Percentiles rank a stretch among this genome's conserved stretches.
phyloP scores from a whole-genome alignment of 2,329 filamentous ascomycete genomes.

The Colletotrichum sojae region DNA sequence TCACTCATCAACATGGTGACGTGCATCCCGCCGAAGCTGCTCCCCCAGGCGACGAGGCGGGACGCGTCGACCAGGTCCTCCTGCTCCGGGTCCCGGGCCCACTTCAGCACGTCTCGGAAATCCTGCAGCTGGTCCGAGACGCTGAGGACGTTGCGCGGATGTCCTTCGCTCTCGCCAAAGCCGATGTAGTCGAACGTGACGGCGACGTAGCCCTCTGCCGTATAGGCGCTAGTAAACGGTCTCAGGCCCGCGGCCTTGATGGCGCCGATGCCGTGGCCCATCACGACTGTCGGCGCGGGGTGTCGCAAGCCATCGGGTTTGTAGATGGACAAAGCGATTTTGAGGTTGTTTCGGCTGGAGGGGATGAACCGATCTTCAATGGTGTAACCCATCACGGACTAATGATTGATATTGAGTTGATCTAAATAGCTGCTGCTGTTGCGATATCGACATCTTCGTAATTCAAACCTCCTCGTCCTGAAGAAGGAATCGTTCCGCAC shows the following conservation, averaged over 20 bases:
- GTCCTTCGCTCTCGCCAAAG: slow-evolving; percentile 33
- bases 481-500: neutral
- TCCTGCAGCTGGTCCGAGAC: slow-evolving; percentile 29
- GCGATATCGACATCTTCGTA: no score
- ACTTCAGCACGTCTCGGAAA: slow-evolving; percentile 30
- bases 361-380: slow-evolving; percentile 29
- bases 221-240: slow-evolving; percentile 28
- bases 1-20: slow-evolving; percentile 24
- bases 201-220: slow-evolving; percentile 23
- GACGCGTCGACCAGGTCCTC: slow-evolving; percentile 11
- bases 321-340: slow-evolving; percentile 31
- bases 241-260: slow-evolving; percentile 35
- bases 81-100: slow-evolving; percentile 28
- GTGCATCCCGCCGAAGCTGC: slow-evolving; percentile 38
- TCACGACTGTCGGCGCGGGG: slow-evolving; percentile 16
- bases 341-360: slow-evolving; percentile 23
- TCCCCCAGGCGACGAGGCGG: slow-evolving; percentile 34
- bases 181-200: slow-evolving; percentile 36
- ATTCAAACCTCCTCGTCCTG: neutral
- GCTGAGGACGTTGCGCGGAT: slow-evolving; percentile 28
- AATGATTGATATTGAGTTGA: neutral
- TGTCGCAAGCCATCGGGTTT: slow-evolving; percentile 23
- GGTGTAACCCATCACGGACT: slow-evolving; percentile 24
- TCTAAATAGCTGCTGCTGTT: neutral
- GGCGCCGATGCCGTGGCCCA: slow-evolving; percentile 34